Base-by-base conservation (phyloP, 2,329 filamentous ascomycete species). In the Aspergillus spinulosporus region DNA sequence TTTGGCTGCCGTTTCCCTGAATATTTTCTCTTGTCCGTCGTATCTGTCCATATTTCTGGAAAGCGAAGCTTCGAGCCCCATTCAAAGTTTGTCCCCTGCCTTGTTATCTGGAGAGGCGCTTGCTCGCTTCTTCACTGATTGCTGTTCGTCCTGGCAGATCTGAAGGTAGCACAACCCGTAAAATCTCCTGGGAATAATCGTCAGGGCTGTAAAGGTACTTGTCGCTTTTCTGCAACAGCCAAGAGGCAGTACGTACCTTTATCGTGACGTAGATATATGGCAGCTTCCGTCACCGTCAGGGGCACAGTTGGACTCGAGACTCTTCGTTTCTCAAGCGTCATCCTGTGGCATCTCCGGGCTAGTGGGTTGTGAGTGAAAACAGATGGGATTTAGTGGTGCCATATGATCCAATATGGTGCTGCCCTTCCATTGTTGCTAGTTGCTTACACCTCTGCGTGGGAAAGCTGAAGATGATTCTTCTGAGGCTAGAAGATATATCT, bases 31-130 rank as follows among this genome's bases (percentile, higher is more conserved):
- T 54, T 48, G 47, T 52, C 45, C 43, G 39, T 48, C 42, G 46
- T 49, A 51, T n/a, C 39, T 54, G 7, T 49, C 45, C 29, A 45
- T 54, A 21, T 43, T 54, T 54, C 46, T 49, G 46, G 52, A 54
- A 49, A 32, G 31, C 15, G 21, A 12, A 29, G 45, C 14, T 44
- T 44, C 45, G 45, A 49, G 29, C 37, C 11, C 15, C 37, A 29
- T 49, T 15, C 28, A 21, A 3, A 15, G 51, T 28, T 36, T 45
- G 21, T 49, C 21, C 31, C 31, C 32, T 43, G 31, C 9, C n/a
- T 43, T 45, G 45, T 32, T 52, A 39, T 52, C 46, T 11, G 34
- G 26, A 26, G 49, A 49, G 11, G 36, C 42, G 45, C 37, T n/a
- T 57, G 36, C 11, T 49, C 26, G 21, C 45, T 49, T 46, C 39